Evolutionary conservation across 768 basidiomycete species (phyloP), one percentile per base, ranked within the genome.

Genomic region (Lactarius tabidus): DNA sequence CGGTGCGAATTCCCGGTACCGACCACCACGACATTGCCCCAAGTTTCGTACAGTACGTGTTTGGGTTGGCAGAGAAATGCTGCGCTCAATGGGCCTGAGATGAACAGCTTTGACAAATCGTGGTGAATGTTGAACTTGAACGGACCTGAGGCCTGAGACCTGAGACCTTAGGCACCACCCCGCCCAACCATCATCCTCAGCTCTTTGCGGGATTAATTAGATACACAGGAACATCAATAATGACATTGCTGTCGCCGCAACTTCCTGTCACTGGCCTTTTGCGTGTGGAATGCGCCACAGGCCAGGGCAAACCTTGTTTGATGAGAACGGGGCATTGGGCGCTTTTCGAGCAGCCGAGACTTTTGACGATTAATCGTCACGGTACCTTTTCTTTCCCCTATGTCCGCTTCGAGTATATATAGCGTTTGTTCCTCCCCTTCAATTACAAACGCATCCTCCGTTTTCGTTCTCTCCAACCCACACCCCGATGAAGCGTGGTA

Each of bases 401-500:
- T 48, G 23, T 33, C 54, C 33, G 17, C 55, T 26, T 31, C 18
- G 20, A 26, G 12, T 35, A 52, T 53, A 58, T 58, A 54, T 26
- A 36, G 14, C 18, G 29, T 31, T 23, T n/a, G 1, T 26, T 15
- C 31, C 15, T n/a, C 14, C 7, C 4, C 41, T 41, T 57, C 39
- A 35, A 29, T 39, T 29, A n/a, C 23, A 3, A 15, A 48, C 51
- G 20, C 12, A 7, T 15, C 29, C 18, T 55, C 38, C 59, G 26
- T 33, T 52, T 23, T 36, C 26, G 17, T 18, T 31, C 36, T 31
- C 36, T 0, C 14, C n/a, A 23, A 15, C 26, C 36, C 23, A 29
- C 14, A 3, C 57, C 31, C 18, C 18, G 18, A 67, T 62, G 57
- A 55, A 61, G 10, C 71, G 75, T 36, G 74, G 75, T 28, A 75